Evolutionary conservation across 345 rosid species (phyloP), one percentile per base, ranked within the genome.

Genomic region (Gossypium stocksii): DNA sequence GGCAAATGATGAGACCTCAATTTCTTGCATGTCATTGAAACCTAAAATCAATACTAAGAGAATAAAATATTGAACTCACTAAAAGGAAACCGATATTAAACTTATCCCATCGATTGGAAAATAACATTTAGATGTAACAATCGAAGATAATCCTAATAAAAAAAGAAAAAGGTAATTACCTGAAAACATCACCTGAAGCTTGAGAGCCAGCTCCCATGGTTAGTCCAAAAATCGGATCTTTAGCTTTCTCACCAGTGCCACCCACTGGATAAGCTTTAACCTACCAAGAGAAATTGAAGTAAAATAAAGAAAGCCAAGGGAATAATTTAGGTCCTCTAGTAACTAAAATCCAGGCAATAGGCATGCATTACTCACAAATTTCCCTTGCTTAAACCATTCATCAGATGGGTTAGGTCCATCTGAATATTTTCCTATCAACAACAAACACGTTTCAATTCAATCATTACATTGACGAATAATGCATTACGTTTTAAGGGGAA

Each of bases 301-400:
- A 9, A 17, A 38, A 20, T 7, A 34, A 49, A 51, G 41, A 65
- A 14, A 13, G 9, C 7, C 15, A 62, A 48, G 20, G 23, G 17
- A 49, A 34, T 34, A 34, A 34, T 34, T 34, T 34, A 34, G 7
- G 41, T 34, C 41, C 41, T 34, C 41, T 34, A 34, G 41, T 34
- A 34, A 5, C 57, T 3, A n/a, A 14, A 34, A 72, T 20, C 25
- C 34, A 59, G 46, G 20, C 16, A 70, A 27, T 60, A 25, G 14
- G 44, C 41, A 68, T 68, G 44, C 17, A 34, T 53, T 54, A 77
- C 86, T 75, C 57, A 87, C 91, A 22, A 88, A 85, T 85, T 87
- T 94, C 48, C 98, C 98, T 85, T 86, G 89, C 86, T 92, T 83
- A 59, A 90, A 83, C 97, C 97, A 94, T 76, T 88, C 91, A 80